Percentiles rank a stretch among this genome's conserved stretches.
Conservation (phyloP, 257 asterid genomes). For the Nicotiana undulata region DNA sequence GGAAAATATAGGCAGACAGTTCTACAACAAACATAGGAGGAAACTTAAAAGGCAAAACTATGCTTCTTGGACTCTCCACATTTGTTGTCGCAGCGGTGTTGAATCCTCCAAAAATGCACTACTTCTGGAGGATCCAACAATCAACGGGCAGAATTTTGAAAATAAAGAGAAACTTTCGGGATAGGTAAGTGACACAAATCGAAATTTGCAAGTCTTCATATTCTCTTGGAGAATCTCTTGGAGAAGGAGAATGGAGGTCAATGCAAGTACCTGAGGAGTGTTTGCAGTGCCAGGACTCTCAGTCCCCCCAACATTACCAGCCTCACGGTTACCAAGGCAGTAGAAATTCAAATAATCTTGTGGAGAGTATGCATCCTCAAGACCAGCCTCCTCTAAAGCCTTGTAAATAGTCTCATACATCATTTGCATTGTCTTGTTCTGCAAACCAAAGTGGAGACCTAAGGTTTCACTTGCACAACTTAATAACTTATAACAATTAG, state of each 20-base stretch:
- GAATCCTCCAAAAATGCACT: no score
- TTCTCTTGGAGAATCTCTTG: neutral
- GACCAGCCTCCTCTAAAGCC: conserved; percentile 94
- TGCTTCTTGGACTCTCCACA: neutral
- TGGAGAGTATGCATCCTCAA: conserved; percentile 69
- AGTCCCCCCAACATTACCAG: conserved; percentile 23
- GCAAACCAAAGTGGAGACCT: conserved; percentile 15
- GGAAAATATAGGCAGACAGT: neutral
- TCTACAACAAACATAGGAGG: neutral
- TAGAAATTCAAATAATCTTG: conserved; percentile 81
- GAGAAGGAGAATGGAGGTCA: neutral
- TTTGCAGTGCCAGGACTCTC: conserved; percentile 47
- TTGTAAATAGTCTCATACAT: conserved; percentile 92
- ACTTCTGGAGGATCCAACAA: no score
- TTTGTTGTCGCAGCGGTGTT: no score
- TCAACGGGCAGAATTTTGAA: neutral
- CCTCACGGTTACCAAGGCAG: conserved; percentile 96
- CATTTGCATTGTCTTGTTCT: conserved; percentile 99
- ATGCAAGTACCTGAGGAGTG: conserved; percentile 66
- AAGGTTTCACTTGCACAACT: neutral
- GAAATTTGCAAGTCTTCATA: neutral
- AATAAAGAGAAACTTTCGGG: neutral
- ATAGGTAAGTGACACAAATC: neutral
- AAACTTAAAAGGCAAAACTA: neutral
- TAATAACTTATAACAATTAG: neutral